phyloP scores from a whole-genome alignment of 2,329 filamentous ascomycete species.

The Macroventuria anomochaeta region DNA sequence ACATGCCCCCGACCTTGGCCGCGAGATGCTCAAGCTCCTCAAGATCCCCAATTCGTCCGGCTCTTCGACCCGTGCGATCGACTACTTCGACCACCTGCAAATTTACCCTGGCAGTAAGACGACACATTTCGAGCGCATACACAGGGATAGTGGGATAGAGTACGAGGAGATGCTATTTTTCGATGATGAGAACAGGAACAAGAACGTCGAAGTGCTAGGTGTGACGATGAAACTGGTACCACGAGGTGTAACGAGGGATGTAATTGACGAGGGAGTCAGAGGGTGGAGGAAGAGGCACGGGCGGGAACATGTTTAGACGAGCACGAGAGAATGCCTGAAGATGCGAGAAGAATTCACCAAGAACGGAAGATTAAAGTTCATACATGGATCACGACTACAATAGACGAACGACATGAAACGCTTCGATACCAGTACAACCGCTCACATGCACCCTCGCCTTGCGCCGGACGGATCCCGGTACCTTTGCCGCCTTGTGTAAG shows the following conservation, averaged over 20 bases:
- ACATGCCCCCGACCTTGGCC: slow-evolving; percentile 76
- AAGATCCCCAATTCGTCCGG: slow-evolving; percentile 65
- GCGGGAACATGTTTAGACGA: slow-evolving; percentile 34
- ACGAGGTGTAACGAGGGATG: slow-evolving; percentile 77
- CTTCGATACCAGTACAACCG: background rate
- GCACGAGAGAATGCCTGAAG: no score
- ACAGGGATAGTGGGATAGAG: slow-evolving; percentile 71
- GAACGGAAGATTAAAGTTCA: background rate
- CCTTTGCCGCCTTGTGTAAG: no score
- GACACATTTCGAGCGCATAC: slow-evolving; percentile 79
- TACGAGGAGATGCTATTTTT: slow-evolving; percentile 95
- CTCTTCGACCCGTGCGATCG: slow-evolving; percentile 49
- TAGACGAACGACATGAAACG: background rate
- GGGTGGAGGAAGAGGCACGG: slow-evolving; percentile 80
- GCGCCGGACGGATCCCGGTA: background rate
- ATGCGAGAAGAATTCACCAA: no score
- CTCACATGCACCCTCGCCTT: background rate
- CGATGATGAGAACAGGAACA: slow-evolving; percentile 87
- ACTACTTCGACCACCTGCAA: slow-evolving; percentile 64
- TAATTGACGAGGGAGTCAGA: slow-evolving; percentile 79
- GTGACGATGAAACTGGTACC: slow-evolving; percentile 84
- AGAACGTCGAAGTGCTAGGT: slow-evolving; percentile 79
- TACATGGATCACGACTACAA: background rate
- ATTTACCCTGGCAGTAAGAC: slow-evolving; percentile 80
- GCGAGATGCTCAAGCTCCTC: slow-evolving; percentile 79